phyloP scores from a whole-genome alignment of 257 asterid genomes.

The Salvia splendens region DNA sequence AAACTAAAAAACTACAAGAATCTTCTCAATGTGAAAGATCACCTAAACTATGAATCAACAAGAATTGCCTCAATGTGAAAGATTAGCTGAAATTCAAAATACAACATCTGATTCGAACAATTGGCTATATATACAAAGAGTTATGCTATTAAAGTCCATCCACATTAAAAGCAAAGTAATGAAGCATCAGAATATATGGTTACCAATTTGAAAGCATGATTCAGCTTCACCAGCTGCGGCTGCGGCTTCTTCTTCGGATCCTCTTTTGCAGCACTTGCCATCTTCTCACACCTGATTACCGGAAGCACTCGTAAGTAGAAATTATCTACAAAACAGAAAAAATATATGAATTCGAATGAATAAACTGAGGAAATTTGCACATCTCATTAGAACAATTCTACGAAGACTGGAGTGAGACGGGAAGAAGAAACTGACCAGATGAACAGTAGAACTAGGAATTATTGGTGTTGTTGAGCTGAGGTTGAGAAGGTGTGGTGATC shows the following conservation, averaged over 20 bases:
- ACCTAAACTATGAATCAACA: too few species aligned
- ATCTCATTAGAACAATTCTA: too few species aligned
- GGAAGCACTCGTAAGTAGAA: conserved; percentile 9
- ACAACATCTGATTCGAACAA: not conserved
- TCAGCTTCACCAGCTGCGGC: conserved; percentile 59
- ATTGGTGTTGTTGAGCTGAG: too few species aligned
- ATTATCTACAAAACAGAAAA: conserved; percentile 7
- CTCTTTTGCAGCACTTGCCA: conserved; percentile 38
- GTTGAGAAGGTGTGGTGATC: too few species aligned
- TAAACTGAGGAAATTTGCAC: too few species aligned
- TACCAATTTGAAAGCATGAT: conserved; percentile 72
- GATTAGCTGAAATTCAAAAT: not conserved
- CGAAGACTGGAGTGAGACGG: too few species aligned
- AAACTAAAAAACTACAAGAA: too few species aligned
- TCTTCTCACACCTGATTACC: conserved; percentile 34
- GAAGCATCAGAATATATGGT: not conserved
- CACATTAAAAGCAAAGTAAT: conserved; percentile 11
- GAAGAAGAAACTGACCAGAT: too few species aligned
- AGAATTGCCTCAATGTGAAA: not conserved
- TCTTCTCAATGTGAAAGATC: too few species aligned
- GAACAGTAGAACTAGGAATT: too few species aligned
- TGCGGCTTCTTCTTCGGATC: conserved; percentile 44
- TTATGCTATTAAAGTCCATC: not conserved
- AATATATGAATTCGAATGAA: too few species aligned
- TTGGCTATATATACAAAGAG: not conserved